These are phyloP conservation scores for Thielaviopsis musarum DNA, from an alignment of 2,329 filamentous ascomycete species.

Conservation along the genomic window DNA sequence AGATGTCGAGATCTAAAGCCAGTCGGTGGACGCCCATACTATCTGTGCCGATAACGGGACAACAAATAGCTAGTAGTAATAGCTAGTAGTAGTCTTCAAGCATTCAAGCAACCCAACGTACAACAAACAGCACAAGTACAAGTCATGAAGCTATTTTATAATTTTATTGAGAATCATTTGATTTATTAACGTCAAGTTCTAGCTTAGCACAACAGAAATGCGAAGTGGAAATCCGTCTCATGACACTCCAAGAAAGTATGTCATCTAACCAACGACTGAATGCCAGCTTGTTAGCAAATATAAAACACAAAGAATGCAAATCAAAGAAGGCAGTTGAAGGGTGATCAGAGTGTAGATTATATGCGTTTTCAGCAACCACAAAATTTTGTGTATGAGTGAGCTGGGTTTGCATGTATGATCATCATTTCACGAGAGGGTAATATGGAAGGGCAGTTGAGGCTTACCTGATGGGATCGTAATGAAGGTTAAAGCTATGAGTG, in stretches of 20 bases:
- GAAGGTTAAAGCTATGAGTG: not conserved
- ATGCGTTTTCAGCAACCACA: not conserved
- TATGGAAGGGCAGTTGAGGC: not conserved
- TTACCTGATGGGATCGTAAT: not conserved
- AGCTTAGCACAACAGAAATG: too few relatives aligned
- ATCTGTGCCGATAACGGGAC: too few relatives aligned
- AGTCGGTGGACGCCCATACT: too few relatives aligned
- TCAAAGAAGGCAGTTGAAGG: not conserved
- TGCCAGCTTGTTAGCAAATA: not conserved
- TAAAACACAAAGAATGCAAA: not conserved
- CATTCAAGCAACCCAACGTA: conserved; percentile 74
- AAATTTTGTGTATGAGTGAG: not conserved
- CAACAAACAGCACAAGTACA: conserved; percentile 41
- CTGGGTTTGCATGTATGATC: not conserved
- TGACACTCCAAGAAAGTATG: not conserved
- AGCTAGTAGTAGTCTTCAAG: conserved; percentile 16
- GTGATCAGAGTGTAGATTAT: not conserved
- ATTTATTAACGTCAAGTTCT: not conserved
- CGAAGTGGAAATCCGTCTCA: not conserved
- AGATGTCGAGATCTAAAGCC: conserved; percentile 6
- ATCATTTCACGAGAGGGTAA: not conserved
- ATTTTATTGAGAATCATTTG: not conserved
- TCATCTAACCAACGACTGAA: not conserved
- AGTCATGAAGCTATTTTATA: not conserved
- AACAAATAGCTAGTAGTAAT: too few relatives aligned